Percentiles rank a stretch among this genome's conserved stretches.
Evolutionary conservation across 2,329 filamentous ascomycete genomes (phyloP).

Genomic region (Ascochyta fabae): DNA sequence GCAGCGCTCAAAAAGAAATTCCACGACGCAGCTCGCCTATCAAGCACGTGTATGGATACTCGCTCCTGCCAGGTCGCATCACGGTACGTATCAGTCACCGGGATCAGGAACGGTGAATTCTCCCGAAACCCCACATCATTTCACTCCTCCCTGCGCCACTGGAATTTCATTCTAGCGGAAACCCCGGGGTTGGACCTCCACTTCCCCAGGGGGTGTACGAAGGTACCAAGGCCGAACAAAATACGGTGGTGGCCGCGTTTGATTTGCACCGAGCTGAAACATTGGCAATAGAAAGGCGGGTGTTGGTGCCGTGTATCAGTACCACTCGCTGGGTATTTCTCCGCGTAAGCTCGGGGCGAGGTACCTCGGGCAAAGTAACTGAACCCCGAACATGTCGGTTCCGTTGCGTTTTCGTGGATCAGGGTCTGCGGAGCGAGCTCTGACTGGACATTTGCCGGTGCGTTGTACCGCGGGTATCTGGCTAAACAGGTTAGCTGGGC

Average conservation of each 20-base stretch:
- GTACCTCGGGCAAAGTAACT: constrained; percentile 14
- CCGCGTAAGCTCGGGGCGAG: constrained; percentile 5
- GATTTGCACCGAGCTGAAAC: constrained; percentile 9
- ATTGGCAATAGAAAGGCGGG: background rate
- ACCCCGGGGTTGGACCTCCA: background rate
- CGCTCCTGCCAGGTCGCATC: background rate
- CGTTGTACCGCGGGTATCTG: constrained; percentile 15
- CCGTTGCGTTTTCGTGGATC: constrained; percentile 18
- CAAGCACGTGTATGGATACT: constrained; percentile 1
- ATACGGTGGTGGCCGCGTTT: background rate
- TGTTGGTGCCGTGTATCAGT: background rate
- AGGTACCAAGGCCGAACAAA: background rate
- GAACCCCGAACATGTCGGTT: background rate
- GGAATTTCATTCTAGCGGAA: background rate
- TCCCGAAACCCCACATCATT: constrained; percentile 4
- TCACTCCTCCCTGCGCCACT: background rate
- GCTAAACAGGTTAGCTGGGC: constrained; percentile 11
- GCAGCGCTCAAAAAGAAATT: constrained; percentile 1
- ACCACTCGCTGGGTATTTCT: constrained; percentile 8
- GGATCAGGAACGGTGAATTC: constrained; percentile 3
- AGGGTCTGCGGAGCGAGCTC: constrained; percentile 9
- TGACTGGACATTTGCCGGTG: constrained; percentile 21
- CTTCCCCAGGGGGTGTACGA: background rate
- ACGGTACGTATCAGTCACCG: background rate
- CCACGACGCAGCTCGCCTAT: background rate